Evolutionary conservation across 345 rosid species (phyloP).

Genomic region (Erodium maritimum): DNA sequence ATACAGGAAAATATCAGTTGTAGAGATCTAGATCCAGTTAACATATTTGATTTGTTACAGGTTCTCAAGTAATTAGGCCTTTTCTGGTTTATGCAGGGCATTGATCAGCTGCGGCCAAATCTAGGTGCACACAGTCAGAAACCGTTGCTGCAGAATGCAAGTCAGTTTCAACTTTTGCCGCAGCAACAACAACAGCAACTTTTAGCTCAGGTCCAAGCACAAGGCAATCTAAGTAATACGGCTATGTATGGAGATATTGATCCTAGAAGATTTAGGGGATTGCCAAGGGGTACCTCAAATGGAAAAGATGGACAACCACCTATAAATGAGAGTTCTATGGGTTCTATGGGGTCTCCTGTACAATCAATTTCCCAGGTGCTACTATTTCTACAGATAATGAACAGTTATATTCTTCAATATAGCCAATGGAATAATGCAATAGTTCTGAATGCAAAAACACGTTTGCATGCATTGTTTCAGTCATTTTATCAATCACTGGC

Average conservation of each 20-base stretch:
- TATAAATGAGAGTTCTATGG: conserved; percentile 74
- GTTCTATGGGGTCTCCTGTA: conserved; percentile 55
- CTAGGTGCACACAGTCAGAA: conserved; percentile 72
- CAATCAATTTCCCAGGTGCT: conserved; percentile 43
- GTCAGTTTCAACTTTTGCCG: conserved; percentile 72
- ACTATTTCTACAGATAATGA: conserved; percentile 20
- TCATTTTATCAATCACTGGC: too few relatives aligned
- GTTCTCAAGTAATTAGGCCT: conserved; percentile 5
- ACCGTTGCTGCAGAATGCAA: conserved; percentile 49
- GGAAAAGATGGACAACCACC: conserved; percentile 64
- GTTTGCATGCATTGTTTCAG: too few relatives aligned
- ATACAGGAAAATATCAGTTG: conserved; percentile 5
- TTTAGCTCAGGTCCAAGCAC: conserved; percentile 73
- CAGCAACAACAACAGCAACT: conserved; percentile 85
- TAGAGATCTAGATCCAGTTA: conserved; percentile 6
- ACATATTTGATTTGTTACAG: conserved; percentile 6
- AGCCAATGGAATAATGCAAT: background rate
- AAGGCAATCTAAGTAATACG: conserved; percentile 59
- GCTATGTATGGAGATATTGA: conserved; percentile 73
- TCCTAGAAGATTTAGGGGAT: conserved; percentile 59
- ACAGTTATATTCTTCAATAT: conserved; percentile 34
- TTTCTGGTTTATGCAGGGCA: conserved; percentile 36
- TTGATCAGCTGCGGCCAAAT: conserved; percentile 68
- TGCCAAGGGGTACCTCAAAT: conserved; percentile 61
- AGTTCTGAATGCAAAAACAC: too few relatives aligned